A percentile compares a stretch with the other conserved stretches of the same genome.
phyloP scores from a whole-genome alignment of 2,329 filamentous ascomycete genomes.

The Nemania diffusa region DNA sequence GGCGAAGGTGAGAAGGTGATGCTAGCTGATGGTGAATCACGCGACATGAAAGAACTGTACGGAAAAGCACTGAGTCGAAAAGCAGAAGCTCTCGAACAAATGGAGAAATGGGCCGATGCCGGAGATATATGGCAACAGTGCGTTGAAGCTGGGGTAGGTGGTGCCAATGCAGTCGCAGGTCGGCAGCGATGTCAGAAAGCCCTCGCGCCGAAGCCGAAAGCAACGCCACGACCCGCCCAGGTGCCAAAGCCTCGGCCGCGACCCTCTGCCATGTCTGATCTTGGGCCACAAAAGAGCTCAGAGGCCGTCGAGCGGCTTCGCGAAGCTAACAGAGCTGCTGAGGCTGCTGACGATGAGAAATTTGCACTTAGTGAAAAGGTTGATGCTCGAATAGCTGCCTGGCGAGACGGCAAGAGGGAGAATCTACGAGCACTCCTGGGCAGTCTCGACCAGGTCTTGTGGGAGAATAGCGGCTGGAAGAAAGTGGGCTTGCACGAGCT shows the following conservation, averaged over 20 bases:
- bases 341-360: conserved; percentile 89
- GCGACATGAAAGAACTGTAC: conserved; percentile 92
- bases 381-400: conserved; percentile 79
- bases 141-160: conserved; percentile 87
- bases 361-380: conserved; percentile 89
- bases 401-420: conserved; percentile 92
- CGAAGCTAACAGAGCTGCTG: conserved; percentile 85
- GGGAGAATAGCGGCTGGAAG: conserved; percentile 95
- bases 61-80: conserved; percentile 94
- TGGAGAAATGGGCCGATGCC: conserved; percentile 93
- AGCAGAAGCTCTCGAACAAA: conserved; percentile 92
- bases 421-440: conserved; percentile 89
- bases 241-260: conserved; percentile 58
- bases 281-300: conserved; percentile 63
- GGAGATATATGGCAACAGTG: conserved; percentile 81
- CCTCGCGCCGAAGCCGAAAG: conserved; percentile 73
- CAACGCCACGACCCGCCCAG: conserved; percentile 57
- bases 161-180: conserved; percentile 82
- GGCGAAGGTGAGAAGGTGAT: conserved; percentile 85
- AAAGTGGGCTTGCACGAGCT: conserved; percentile 95
- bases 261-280: conserved; percentile 52
- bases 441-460: conserved; percentile 88
- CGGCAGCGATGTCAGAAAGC: conserved; percentile 91
- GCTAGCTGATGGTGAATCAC: conserved; percentile 71
- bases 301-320: conserved; percentile 86